These are phyloP conservation scores for Candida multigemmis DNA, from an alignment of 805 yeast species.

Conservation along the genomic window DNA sequence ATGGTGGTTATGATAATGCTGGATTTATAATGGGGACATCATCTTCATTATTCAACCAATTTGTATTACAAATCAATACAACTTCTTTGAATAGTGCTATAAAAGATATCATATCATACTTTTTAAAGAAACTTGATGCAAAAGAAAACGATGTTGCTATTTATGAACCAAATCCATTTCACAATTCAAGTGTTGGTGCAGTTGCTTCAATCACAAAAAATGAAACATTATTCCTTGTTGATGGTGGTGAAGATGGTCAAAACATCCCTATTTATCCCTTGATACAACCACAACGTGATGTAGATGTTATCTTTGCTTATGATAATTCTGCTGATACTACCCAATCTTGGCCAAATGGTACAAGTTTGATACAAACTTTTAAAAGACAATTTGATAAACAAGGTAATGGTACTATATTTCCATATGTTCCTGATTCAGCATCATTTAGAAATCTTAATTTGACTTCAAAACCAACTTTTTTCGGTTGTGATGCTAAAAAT, in stretches of 20 bases:
- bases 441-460: conserved; percentile 54
- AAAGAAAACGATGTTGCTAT: conserved; percentile 62
- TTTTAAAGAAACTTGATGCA: conserved; percentile 27
- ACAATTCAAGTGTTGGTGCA: conserved; percentile 25
- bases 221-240: conserved; percentile 20
- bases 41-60: conserved; percentile 68
- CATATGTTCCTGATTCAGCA: conserved; percentile 65
- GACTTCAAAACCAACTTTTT: conserved; percentile 66
- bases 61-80: conserved; percentile 48
- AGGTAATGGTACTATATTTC: conserved; percentile 59
- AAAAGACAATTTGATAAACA: conserved; percentile 27
- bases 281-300: conserved; percentile 19
- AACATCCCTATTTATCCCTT: conserved; percentile 31
- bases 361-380: conserved; percentile 21
- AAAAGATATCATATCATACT: conserved; percentile 10
- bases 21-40: conserved; percentile 82
- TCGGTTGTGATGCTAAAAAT: conserved; percentile 70
- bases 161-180: conserved; percentile 61
- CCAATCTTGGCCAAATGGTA: conserved; percentile 29
- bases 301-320: conserved; percentile 28
- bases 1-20: conserved; percentile 68
- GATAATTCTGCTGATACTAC: conserved; percentile 28
- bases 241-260: conserved; percentile 34
- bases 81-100: conserved; percentile 12
- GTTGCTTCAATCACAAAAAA: conserved; percentile 10